A percentile compares a stretch with the other conserved stretches of the same genome.
Evolutionary conservation across 306 rosid genomes (phyloP).

Genomic region (Prosopis cineraria): DNA sequence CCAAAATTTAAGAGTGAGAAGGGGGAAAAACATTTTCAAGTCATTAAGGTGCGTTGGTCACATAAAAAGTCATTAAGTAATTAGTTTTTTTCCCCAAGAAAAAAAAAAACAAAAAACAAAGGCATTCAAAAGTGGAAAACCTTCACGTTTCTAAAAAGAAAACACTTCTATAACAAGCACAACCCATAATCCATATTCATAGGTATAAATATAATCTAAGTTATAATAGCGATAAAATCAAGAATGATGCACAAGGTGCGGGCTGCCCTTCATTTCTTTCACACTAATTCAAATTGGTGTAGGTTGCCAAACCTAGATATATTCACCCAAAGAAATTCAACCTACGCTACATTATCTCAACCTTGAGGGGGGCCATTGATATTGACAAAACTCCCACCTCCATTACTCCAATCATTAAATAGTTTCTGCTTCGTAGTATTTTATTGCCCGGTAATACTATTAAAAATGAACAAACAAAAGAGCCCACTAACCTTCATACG

Average conservation of each 20-base stretch:
- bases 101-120: not conserved
- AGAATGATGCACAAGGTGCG: not conserved
- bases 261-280: not conserved
- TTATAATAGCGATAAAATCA: not conserved
- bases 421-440: not conserved
- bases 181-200: not conserved
- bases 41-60: not conserved
- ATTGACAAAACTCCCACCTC: not conserved
- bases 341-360: conserved; percentile 9
- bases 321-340: conserved; percentile 14
- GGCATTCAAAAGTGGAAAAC: conserved; percentile 10
- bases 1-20: not conserved
- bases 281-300: not conserved
- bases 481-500: conserved; percentile 84
- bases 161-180: not conserved
- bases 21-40: conserved; percentile 14
- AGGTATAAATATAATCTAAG: not conserved
- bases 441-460: conserved; percentile 5
- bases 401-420: conserved; percentile 11
- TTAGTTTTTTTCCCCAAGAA: not conserved
- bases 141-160: not conserved
- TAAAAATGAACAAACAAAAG: not conserved
- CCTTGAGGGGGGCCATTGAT: too few species aligned
- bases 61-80: too few species aligned
- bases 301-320: conserved; percentile 4